These are phyloP conservation scores for Nakazawaea molendinolei DNA, from an alignment of 805 yeast species.

Conservation along the genomic window DNA sequence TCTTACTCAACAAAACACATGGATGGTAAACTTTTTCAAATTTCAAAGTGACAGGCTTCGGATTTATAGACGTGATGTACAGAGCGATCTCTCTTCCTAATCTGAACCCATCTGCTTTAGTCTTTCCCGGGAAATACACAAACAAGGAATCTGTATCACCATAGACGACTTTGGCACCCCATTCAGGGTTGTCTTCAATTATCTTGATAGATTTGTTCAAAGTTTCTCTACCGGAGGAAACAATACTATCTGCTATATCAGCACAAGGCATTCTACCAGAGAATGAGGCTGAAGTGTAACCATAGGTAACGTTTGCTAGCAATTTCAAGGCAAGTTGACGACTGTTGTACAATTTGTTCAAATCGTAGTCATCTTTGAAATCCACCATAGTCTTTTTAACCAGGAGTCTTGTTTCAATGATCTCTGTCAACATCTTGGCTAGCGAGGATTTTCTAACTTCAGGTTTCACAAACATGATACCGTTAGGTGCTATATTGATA, in stretches of 20 bases:
- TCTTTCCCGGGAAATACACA: conserved; percentile 81
- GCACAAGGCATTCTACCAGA: conserved; percentile 98
- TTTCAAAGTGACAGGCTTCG: conserved; percentile 76
- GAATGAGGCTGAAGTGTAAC: conserved; percentile 89
- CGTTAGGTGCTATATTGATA: conserved; percentile 78
- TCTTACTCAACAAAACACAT: conserved; percentile 73
- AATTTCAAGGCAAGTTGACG: conserved; percentile 83
- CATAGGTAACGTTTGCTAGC: conserved; percentile 93
- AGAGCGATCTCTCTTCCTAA: conserved; percentile 69
- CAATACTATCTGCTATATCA: conserved; percentile 92
- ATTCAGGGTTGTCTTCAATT: conserved; percentile 52
- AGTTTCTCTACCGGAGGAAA: conserved; percentile 83
- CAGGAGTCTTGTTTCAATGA: conserved; percentile 72
- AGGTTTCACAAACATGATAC: conserved; percentile 67
- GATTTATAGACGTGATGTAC: conserved; percentile 56
- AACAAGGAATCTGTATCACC: conserved; percentile 96
- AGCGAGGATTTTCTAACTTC: conserved; percentile 62
- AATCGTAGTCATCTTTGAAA: conserved; percentile 38
- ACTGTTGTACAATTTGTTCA: conserved; percentile 56
- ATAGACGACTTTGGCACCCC: conserved; percentile 92
- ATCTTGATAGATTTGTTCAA: conserved; percentile 60
- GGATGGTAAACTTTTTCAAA: conserved; percentile 94
- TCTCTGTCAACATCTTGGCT: conserved; percentile 79
- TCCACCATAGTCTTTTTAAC: conserved; percentile 68
- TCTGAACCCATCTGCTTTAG: conserved; percentile 68